Base-by-base conservation (phyloP, 106 monocot species). In the Ottelia alismoides region DNA sequence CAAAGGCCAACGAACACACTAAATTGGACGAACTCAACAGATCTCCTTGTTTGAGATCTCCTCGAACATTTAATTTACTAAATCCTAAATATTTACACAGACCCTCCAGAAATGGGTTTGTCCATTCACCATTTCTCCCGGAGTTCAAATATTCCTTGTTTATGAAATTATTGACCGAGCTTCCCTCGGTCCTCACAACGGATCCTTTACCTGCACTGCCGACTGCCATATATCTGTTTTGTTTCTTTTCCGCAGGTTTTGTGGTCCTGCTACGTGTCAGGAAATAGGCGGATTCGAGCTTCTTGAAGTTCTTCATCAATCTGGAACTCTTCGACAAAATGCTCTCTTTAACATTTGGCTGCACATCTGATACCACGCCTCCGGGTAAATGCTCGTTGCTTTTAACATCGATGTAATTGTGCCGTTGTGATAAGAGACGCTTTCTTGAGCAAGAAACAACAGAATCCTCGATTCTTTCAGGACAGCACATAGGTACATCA, bases 1-100 rank as follows among this genome's bases (percentile, higher is more conserved):
- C 90, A 45, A 99, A 99, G 28, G 78, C 83, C 51, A 91, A n/a
- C 3, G 88, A 90, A 62, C 98, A 99, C 5, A 99, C 79, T 65
- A 99, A 66, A 66, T 74, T 90, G 26, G 82, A 75, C 30, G 83
- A 73, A 45, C 63, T 99, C 27, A 91, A 56, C 20, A 99, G 32
- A 65, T 90, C 98, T 2, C 86, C 79, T 18, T 90, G 98, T 66
- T 78, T 79, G 12, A 91, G 61, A 35, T 83, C 77, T 27, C 68
- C 90, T n/a, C 56, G 55, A 54, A 91, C 86, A 58, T 75, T 75
- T 5, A 99, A 67, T 50, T 77, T 82, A 62, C 90, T 86, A 63
- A 76, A 99, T 22, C 82, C 56, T 32, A 99, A 52, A 68, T 80
- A 91, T 30, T 73, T 99, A 69, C 82, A 75, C 51, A 99, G 60